These are phyloP conservation scores for Zopfia rhizophila DNA, from an alignment of 2,329 filamentous ascomycete species.

Conservation along the genomic window DNA sequence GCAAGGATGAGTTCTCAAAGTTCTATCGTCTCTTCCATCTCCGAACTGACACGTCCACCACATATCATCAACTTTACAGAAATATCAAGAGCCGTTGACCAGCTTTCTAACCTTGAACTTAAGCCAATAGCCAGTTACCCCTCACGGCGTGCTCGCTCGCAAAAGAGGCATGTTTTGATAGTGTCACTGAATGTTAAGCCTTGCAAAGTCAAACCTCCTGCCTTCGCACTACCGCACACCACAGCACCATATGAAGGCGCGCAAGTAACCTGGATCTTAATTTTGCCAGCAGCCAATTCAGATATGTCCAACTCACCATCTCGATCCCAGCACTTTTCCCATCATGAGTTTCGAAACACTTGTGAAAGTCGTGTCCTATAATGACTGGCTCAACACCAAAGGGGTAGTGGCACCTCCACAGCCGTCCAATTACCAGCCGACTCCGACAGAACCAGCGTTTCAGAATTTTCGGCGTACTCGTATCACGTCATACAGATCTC, in stretches of 20 bases:
- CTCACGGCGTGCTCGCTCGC: too few species aligned
- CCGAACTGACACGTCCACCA: constrained; percentile 15
- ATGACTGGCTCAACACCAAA: constrained; percentile 15
- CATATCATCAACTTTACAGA: constrained; percentile 9
- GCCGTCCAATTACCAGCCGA: constrained; percentile 9
- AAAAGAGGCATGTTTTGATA: too few species aligned
- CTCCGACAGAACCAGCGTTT: constrained; percentile 16
- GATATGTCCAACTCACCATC: constrained; percentile 1
- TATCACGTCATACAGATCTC: constrained; percentile 26
- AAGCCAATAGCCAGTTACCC: too few species aligned
- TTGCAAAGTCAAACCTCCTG: too few species aligned
- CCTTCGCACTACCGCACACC: too few species aligned
- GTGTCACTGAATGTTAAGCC: too few species aligned
- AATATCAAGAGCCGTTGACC: neutral
- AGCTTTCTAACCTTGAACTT: too few species aligned
- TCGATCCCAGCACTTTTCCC: constrained; percentile 14
- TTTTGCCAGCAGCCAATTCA: neutral
- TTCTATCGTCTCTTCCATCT: too few species aligned
- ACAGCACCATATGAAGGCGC: too few species aligned
- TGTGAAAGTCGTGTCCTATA: constrained; percentile 17
- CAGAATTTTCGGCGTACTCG: constrained; percentile 9
- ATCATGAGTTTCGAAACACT: constrained; percentile 5
- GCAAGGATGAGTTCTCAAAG: neutral
- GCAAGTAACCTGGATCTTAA: too few species aligned
- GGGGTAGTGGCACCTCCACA: neutral